Percentiles rank a stretch among this genome's conserved stretches.
phyloP scores from a whole-genome alignment of 129 eudicot genomes.

The Ambrosia trifida region DNA sequence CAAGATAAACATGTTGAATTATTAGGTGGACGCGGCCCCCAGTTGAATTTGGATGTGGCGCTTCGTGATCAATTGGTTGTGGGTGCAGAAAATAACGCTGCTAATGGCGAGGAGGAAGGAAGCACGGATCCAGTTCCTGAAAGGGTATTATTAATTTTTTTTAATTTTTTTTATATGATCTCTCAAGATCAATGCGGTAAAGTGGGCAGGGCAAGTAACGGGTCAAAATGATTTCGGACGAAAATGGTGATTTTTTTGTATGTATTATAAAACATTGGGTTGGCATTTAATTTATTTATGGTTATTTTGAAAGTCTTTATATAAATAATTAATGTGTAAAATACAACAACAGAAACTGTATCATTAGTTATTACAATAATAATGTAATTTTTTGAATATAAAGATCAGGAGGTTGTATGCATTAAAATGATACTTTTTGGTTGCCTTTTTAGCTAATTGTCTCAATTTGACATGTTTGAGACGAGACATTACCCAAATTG shows the following conservation, averaged over 20 bases:
- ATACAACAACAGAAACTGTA: not conserved
- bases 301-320: not conserved
- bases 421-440: not conserved
- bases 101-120: conserved; percentile 52
- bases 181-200: not conserved
- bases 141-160: not conserved
- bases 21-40: conserved; percentile 23
- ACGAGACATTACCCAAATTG: not conserved
- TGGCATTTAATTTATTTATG: not conserved
- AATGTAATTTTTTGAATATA: not conserved
- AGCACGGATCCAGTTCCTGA: conserved; percentile 35
- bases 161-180: not conserved
- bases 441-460: not conserved
- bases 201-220: no score
- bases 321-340: not conserved
- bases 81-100: conserved; percentile 38
- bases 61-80: conserved; percentile 40
- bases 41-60: conserved; percentile 34
- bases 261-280: not conserved
- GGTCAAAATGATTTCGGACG: no score
- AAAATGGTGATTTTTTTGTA: no score
- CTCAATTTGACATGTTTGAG: not conserved
- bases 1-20: not conserved
- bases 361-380: not conserved
- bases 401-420: not conserved